Base-by-base conservation (phyloP, 805 yeast species). In the Lipomyces kockii region DNA sequence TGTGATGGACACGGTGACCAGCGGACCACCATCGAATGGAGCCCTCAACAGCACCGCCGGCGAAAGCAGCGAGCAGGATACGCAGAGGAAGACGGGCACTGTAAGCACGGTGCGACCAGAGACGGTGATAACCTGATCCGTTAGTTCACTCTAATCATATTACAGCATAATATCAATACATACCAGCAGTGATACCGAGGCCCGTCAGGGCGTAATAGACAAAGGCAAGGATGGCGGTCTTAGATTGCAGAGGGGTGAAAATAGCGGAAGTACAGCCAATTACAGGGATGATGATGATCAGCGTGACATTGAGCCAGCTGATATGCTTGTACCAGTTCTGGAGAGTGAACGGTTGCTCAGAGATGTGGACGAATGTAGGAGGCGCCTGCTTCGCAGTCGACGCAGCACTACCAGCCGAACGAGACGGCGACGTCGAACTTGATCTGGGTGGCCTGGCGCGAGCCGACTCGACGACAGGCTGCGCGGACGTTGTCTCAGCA, bases 1-100 rank as follows among this genome's bases (percentile, higher is more conserved):
- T 86, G 78, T 93, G 98, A 80, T 93, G 98, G 3, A 95, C 92
- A 67, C 97, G 82, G 80, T 93, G 98, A 58, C 90, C 83, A 17
- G 88, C 82, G 27, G 90, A 88, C 97, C 97, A 92, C 85, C 89
- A 84, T 74, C 88, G 83, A 12, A 88, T 86, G 2, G 91, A 84
- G 4, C 97, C 97, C 63, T 91, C 80, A 1, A 92, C 97, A 7
- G 88, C 86, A 71, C 91, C 89, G 20, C 89, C 80, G 5, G 94
- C 93, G 56, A 87, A 81, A 0, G 87, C 74, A n/a, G 87, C 84
- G 66, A 89, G 83, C 35, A 82, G 74, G 46, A 83, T 67, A 65
- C 84, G 84, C 43, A 90, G 69, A 2, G 82, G 78, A 17, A 77
- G 74, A 29, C 79, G 73, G n/a, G 85, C 83, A 11, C 79, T 78